Base-by-base conservation (phyloP, 2,329 filamentous ascomycete genomes). In the Alternaria atra region DNA sequence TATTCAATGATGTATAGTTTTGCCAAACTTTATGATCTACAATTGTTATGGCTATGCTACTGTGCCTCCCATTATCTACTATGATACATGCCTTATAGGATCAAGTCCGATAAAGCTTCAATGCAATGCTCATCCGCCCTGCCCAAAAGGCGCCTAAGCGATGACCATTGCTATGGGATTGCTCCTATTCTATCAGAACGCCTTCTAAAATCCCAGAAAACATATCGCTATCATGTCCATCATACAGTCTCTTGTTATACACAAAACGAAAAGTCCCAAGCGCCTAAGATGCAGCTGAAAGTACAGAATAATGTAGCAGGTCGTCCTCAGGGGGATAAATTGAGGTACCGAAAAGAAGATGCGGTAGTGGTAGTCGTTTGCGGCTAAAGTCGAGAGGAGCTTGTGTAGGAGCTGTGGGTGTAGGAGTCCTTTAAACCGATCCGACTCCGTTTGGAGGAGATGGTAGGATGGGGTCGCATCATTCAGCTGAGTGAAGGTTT, bases 181-280 rank as follows among this genome's bases (percentile, higher is more conserved):
- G 62, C 52, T 62, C 55, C 50, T 52, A 20, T 37, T 60, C 54
- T 43, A 58, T 35, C 42, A 53, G 6, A 59, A 55, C 60, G 59
- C 61, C 61, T 23, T 64, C 56, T 67, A 71, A 62, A 55, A 60
- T 42, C 32, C 8, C 44, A 58, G 29, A 62, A 67, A 48, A 52
- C 46, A 48, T 57, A 57, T 32, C 52, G 48, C 43, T 40, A 32
- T 42, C 58, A 63, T 64, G 53, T 29, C 44, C 52, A 46, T 46
- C 61, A 65, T 59, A 55, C 60, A 61, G 34, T 57, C 42, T 61
- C 59, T 62, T 48, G 47, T 37, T 63, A 55, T 56, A 62, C 60
- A 67, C 44, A 44, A 42, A 62, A 62, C 57, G 47, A 9, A 27
- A 56, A 42, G 34, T 20, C 37, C 60, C 50, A 64, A 66, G 65